Conservation (phyloP, 208 protist species). For the Acanthamoeba polyphaga region DNA sequence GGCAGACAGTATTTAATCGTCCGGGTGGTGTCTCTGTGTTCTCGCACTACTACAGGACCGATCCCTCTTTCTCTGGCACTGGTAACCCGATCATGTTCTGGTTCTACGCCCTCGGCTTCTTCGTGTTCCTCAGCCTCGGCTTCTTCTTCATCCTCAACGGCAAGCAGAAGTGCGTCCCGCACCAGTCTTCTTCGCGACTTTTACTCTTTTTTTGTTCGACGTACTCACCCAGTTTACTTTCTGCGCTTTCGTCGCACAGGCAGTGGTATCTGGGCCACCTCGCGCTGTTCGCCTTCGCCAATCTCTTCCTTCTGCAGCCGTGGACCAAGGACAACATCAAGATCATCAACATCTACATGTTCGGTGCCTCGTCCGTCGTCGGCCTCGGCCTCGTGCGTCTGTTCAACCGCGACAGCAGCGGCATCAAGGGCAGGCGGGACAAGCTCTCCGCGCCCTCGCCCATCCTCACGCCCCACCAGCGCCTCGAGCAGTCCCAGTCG, state of each 20-base stretch:
- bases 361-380: not conserved
- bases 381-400: conserved; percentile 11
- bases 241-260: not conserved
- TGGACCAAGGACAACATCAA: conserved; percentile 78
- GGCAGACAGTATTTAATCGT: not conserved
- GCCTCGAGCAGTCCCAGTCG: not conserved
- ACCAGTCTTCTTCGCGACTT: not conserved
- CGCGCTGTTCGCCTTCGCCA: conserved; percentile 46
- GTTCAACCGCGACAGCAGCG: not conserved
- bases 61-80: not conserved
- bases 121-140: conserved; percentile 47
- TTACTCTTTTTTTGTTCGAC: not conserved
- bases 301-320: conserved; percentile 65
- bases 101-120: conserved; percentile 58
- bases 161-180: conserved; percentile 13
- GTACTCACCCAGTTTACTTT: not conserved
- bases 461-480: not conserved
- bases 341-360: conserved; percentile 60
- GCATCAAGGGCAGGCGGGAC: conserved; percentile 29
- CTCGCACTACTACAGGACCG: not conserved
- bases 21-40: not conserved
- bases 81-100: conserved; percentile 69
- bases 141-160: conserved; percentile 46
- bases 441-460: conserved; percentile 36
- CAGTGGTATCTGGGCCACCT: conserved; percentile 61